phyloP scores from a whole-genome alignment of 148 eudicot genomes.

The Rhododendron williamsianum region DNA sequence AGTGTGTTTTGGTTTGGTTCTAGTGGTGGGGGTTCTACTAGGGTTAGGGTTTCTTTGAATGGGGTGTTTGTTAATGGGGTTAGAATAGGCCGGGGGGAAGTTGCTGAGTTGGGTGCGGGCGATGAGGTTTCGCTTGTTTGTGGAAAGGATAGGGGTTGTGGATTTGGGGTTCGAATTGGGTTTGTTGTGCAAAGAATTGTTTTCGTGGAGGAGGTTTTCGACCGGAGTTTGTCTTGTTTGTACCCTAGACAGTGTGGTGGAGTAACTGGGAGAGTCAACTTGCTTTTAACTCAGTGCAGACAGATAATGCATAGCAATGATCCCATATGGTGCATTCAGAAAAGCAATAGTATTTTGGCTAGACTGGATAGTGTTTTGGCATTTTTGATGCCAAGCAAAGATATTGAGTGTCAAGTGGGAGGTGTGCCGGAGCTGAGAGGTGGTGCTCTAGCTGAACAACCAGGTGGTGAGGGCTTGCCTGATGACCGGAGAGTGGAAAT shows the following conservation, averaged over 20 bases:
- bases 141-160: slow-evolving; percentile 34
- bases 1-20: slow-evolving; percentile 30
- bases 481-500: slow-evolving; percentile 3
- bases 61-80: slow-evolving; percentile 77
- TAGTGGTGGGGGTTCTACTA: slow-evolving; percentile 25
- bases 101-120: slow-evolving; percentile 54
- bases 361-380: slow-evolving; percentile 13
- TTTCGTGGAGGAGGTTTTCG: slow-evolving; percentile 48
- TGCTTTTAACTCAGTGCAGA: slow-evolving; percentile 49
- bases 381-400: slow-evolving; percentile 18
- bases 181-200: slow-evolving; percentile 55
- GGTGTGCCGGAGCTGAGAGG: slow-evolving; percentile 10
- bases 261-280: slow-evolving; percentile 35
- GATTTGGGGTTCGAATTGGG: slow-evolving; percentile 39
- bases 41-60: slow-evolving; percentile 53
- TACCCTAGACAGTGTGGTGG: slow-evolving; percentile 17
- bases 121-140: slow-evolving; percentile 62
- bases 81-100: slow-evolving; percentile 40
- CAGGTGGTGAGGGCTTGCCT: slow-evolving; percentile 9
- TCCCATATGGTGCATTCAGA: slow-evolving; percentile 45
- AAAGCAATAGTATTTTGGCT: slow-evolving; percentile 16
- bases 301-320: slow-evolving; percentile 47
- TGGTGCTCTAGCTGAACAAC: slow-evolving; percentile 14
- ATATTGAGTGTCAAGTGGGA: slow-evolving; percentile 4
- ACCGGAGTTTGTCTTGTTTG: slow-evolving; percentile 22